These are phyloP conservation scores for Colletotrichum euphorbiae DNA, from an alignment of 2,329 filamentous ascomycete genomes.

Conservation along the genomic window DNA sequence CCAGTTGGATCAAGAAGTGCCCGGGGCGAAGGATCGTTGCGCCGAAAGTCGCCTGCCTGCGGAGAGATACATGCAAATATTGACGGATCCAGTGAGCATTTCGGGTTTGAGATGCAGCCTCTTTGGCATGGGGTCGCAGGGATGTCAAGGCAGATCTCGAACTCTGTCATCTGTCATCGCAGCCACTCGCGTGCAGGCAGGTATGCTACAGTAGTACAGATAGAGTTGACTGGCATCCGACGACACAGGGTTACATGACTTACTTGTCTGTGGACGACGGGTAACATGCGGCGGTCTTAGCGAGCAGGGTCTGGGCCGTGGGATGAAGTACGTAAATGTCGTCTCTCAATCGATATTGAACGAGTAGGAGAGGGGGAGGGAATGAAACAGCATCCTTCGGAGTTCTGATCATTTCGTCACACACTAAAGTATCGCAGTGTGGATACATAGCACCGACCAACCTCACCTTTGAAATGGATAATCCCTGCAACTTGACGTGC, in stretches of 20 bases:
- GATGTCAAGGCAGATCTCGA: conserved; percentile 11
- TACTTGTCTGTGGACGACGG: neutral
- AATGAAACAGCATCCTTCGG: too few species aligned
- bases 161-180: neutral
- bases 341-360: too few species aligned
- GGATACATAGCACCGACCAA: neutral
- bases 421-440: neutral
- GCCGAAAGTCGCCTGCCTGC: neutral
- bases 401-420: too few species aligned
- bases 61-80: neutral
- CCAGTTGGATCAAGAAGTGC: conserved; percentile 12
- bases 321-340: neutral
- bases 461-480: neutral
- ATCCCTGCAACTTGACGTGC: neutral
- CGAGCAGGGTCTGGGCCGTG: neutral
- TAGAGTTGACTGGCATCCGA: neutral
- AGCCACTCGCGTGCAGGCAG: neutral
- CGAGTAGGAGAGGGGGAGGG: too few species aligned
- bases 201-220: too few species aligned
- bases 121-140: neutral
- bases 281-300: neutral
- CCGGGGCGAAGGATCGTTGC: conserved; percentile 1
- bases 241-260: neutral
- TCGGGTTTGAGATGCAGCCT: neutral
- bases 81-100: neutral